A percentile compares a stretch with the other conserved stretches of the same genome.
Evolutionary conservation across 108 stramenopile species (phyloP).

Genomic region (Pseudonitzschia delicatissima): DNA sequence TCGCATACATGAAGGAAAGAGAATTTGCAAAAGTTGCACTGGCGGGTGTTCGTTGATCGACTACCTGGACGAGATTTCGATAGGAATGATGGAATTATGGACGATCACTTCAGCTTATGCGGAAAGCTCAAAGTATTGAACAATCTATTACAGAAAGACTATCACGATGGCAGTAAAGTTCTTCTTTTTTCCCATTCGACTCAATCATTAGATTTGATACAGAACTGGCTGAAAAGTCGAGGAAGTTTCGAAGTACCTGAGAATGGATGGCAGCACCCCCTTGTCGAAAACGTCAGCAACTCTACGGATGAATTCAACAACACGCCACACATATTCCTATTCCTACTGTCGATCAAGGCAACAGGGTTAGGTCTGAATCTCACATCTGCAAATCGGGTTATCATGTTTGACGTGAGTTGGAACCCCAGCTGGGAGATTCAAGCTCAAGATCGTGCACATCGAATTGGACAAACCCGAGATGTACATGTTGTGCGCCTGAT

Average conservation of each 20-base stretch:
- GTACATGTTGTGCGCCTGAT: slow-evolving; percentile 84
- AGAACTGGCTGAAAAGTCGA: slow-evolving; percentile 53
- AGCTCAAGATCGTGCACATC: slow-evolving; percentile 80
- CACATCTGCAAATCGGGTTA: slow-evolving; percentile 59
- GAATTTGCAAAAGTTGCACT: slow-evolving; percentile 79
- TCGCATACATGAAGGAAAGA: slow-evolving; percentile 46
- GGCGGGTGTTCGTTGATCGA: slow-evolving; percentile 47
- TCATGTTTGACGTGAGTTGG: slow-evolving; percentile 75
- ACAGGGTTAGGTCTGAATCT: slow-evolving; percentile 52
- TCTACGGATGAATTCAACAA: slow-evolving; percentile 61
- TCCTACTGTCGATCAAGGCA: slow-evolving; percentile 88
- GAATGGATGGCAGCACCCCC: slow-evolving; percentile 89
- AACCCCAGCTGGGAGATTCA: slow-evolving; percentile 81
- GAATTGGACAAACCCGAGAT: slow-evolving; percentile 88
- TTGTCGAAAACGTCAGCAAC: slow-evolving; percentile 50
- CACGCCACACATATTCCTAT: slow-evolving; percentile 58
- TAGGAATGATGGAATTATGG: slow-evolving; percentile 62
- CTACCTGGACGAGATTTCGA: slow-evolving; percentile 53
- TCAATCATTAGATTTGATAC: slow-evolving; percentile 82
- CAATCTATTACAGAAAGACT: slow-evolving; percentile 38
- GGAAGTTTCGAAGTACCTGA: slow-evolving; percentile 59
- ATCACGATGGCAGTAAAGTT: slow-evolving; percentile 46
- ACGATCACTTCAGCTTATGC: slow-evolving; percentile 70
- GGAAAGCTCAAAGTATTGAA: slow-evolving; percentile 78
- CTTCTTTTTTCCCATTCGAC: slow-evolving; percentile 93